These are phyloP conservation scores for Gracilaria gracilis DNA, from an alignment of 23 red algal genomes.

Conservation along the genomic window DNA sequence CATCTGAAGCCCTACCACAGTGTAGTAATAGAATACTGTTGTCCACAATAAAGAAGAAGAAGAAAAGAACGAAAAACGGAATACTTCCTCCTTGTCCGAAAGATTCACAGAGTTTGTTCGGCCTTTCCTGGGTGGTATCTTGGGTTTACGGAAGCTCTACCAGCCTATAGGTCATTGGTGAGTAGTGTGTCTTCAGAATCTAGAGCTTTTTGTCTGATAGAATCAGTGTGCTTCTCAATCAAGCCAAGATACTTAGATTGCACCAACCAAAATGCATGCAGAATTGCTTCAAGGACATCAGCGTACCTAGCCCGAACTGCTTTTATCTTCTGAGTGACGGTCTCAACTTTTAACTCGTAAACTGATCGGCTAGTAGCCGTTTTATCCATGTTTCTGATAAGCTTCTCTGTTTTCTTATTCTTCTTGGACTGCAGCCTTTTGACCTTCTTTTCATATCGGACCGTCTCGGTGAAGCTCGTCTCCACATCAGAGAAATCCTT, in stretches of 20 bases:
- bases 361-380: not conserved
- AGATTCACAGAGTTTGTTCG: no score
- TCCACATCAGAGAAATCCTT: conserved; percentile 48
- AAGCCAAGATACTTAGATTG: not conserved
- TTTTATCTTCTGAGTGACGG: conserved; percentile 19
- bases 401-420: not conserved
- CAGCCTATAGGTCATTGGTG: not conserved
- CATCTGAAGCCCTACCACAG: no score
- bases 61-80: no score
- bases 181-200: not conserved
- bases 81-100: no score
- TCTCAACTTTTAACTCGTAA: conserved; percentile 22
- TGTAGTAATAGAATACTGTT: no score
- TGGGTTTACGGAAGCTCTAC: no score
- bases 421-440: conserved; percentile 49
- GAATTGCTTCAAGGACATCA: conserved; percentile 13
- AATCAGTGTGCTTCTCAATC: not conserved
- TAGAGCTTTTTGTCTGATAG: not conserved
- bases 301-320: conserved; percentile 18
- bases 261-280: conserved; percentile 53
- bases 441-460: conserved; percentile 59
- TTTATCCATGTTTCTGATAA: conserved; percentile 49
- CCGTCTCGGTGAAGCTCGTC: conserved; percentile 41
- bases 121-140: no score
- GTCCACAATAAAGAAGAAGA: no score